These are phyloP conservation scores for Cryphonectria naterciae DNA, from an alignment of 2,329 filamentous ascomycete genomes.

Conservation along the genomic window DNA sequence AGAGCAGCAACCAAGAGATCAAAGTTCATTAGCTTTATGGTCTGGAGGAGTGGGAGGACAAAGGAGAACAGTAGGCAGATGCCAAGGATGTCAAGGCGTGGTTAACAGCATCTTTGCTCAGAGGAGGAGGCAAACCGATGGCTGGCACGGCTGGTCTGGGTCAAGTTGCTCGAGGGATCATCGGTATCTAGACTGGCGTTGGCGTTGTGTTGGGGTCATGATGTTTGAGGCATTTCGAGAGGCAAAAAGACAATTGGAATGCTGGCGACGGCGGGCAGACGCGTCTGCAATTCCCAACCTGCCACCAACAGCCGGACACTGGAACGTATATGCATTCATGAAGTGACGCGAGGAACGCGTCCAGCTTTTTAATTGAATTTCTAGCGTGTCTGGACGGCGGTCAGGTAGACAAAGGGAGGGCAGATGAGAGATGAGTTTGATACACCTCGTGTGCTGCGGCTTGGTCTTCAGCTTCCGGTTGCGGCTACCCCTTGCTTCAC, in stretches of 20 bases:
- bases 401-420: constrained; percentile 1
- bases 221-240: constrained; percentile 4
- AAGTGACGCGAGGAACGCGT: constrained; percentile 23
- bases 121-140: constrained; percentile 4
- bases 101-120: constrained; percentile 15
- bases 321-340: constrained; percentile 24
- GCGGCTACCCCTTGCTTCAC: constrained; percentile 27
- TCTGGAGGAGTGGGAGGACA: constrained; percentile 11
- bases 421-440: constrained; percentile 14
- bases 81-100: neutral
- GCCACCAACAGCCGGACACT: neutral
- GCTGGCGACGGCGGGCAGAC: constrained; percentile 8
- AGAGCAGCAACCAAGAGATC: constrained; percentile 14
- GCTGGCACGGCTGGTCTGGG: constrained; percentile 1
- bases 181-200: constrained; percentile 14
- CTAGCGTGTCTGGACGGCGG: constrained; percentile 15
- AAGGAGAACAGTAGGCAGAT: constrained; percentile 8
- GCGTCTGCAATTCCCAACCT: neutral
- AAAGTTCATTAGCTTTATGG: constrained; percentile 22
- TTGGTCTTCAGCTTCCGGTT: constrained; percentile 17
- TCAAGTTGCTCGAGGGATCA: constrained; percentile 23
- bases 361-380: constrained; percentile 26
- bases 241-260: constrained; percentile 21
- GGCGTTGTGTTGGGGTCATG: constrained; percentile 14
- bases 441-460: constrained; percentile 13